phyloP scores from a whole-genome alignment of 2,329 filamentous ascomycete genomes.

The Pseudogymnoascus sp. region DNA sequence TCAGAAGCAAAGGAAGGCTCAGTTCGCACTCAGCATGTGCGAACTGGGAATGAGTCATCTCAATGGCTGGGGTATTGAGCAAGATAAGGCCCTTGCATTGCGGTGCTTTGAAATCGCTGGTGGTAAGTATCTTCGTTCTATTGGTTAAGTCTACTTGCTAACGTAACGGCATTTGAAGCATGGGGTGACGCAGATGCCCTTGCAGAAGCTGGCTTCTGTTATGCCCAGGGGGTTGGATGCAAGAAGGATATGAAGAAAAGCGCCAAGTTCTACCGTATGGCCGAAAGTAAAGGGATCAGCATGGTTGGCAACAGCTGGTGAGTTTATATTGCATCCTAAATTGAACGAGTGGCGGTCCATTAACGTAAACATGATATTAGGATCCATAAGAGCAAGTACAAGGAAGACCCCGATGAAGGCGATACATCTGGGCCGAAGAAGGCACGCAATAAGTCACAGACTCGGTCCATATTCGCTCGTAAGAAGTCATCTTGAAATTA shows the following conservation, averaged over 20 bases:
- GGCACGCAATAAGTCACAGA: constrained; percentile 66
- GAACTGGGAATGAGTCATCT: constrained; percentile 94
- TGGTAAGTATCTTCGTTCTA: constrained; percentile 43
- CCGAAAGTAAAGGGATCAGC: constrained; percentile 87
- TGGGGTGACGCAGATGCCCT: constrained; percentile 96
- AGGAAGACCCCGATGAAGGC: constrained; percentile 46
- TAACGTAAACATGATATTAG: constrained; percentile 37
- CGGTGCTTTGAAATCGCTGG: constrained; percentile 95
- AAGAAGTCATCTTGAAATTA: constrained; percentile 16
- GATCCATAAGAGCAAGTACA: constrained; percentile 96
- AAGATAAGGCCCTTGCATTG: constrained; percentile 80
- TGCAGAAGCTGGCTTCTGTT: constrained; percentile 92
- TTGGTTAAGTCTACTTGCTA: constrained; percentile 14
- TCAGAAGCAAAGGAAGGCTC: constrained; percentile 76
- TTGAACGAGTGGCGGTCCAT: constrained; percentile 14
- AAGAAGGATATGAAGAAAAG: constrained; percentile 96
- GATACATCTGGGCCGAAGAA: constrained; percentile 44
- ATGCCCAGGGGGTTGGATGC: constrained; percentile 84
- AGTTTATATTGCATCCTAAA: constrained; percentile 31
- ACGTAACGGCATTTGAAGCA: constrained; percentile 35
- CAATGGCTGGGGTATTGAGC: constrained; percentile 95
- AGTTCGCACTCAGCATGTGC: constrained; percentile 92
- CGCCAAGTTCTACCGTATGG: constrained; percentile 81
- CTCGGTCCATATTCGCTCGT: constrained; percentile 63
- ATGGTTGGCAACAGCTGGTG: constrained; percentile 99